Evolutionary conservation across 2,329 filamentous ascomycete genomes (phyloP).

Genomic region (Aspergillus ochraceus): DNA sequence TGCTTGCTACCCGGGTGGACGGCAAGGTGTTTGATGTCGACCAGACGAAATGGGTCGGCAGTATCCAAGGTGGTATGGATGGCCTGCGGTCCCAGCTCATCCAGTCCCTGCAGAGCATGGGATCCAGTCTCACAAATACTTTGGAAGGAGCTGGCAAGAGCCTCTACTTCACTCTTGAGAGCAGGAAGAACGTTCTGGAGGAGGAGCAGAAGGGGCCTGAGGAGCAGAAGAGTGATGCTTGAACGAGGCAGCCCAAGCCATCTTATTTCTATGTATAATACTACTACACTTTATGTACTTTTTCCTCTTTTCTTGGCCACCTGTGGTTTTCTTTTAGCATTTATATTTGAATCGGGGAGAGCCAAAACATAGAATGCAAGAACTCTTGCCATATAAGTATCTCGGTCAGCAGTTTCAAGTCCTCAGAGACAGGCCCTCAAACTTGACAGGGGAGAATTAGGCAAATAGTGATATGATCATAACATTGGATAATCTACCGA

Average conservation of each 20-base stretch:
- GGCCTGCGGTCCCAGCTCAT: conserved; percentile 81
- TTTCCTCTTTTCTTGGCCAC: conserved; percentile 10
- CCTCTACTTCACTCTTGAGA: conserved; percentile 85
- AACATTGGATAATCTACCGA: not conserved
- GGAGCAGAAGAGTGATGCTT: conserved; percentile 34
- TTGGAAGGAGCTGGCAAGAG: conserved; percentile 78
- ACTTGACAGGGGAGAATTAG: not conserved
- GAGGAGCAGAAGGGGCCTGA: conserved; percentile 56
- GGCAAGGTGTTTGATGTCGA: conserved; percentile 78
- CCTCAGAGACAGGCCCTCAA: not conserved
- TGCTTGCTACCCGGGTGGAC: conserved; percentile 85
- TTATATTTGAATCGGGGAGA: conserved; percentile 10
- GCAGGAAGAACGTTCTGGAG: conserved; percentile 76
- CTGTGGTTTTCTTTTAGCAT: conserved; percentile 19
- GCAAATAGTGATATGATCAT: not conserved
- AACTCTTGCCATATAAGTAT: not conserved
- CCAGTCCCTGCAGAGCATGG: conserved; percentile 74
- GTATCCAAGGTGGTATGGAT: conserved; percentile 78
- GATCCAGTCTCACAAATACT: conserved; percentile 72
- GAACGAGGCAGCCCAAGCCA: conserved; percentile 18
- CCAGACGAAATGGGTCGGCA: conserved; percentile 68
- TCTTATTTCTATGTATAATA: conserved; percentile 37
- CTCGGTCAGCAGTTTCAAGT: not conserved
- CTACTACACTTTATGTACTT: conserved; percentile 22
- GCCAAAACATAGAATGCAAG: conserved; percentile 12